Conservation (phyloP, 306 rosid species). For the Mucuna pruriens region DNA sequence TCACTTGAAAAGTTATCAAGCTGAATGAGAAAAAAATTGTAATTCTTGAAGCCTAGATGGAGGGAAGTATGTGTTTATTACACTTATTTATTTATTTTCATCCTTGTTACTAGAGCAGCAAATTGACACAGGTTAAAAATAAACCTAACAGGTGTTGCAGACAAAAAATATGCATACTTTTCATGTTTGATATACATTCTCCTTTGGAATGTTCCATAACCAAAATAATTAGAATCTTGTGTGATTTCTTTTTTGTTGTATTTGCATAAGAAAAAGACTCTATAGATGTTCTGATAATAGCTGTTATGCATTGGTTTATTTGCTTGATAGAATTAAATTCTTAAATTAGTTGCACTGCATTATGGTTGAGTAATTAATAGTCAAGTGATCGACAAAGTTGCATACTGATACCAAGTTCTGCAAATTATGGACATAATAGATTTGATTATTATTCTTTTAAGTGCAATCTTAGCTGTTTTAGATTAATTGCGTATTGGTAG, state of each 20-base stretch:
- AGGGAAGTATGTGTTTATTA: background rate
- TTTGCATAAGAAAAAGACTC: background rate
- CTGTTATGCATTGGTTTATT: background rate
- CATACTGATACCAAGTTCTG: conserved; percentile 8
- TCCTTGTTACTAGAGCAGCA: conserved; percentile 17
- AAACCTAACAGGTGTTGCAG: background rate
- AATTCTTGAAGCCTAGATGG: background rate
- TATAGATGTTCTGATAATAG: background rate
- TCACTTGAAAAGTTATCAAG: conserved; percentile 11
- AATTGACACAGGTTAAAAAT: background rate
- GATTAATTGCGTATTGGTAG: conserved; percentile 31
- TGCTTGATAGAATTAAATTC: background rate
- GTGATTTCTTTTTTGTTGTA: background rate
- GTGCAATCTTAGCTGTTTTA: conserved; percentile 13
- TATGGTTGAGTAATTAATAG: conserved; percentile 14
- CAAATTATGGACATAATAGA: conserved; percentile 11
- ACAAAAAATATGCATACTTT: background rate
- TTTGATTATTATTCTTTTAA: conserved; percentile 20
- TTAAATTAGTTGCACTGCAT: background rate
- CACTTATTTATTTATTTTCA: background rate
- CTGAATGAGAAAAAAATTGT: too few species aligned
- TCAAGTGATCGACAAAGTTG: background rate
- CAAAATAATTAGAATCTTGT: background rate
- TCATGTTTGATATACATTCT: background rate
- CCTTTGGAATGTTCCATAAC: background rate